These are phyloP conservation scores for Xylaria scruposa DNA, from an alignment of 495 filamentous ascomycete species.

Conservation along the genomic window DNA sequence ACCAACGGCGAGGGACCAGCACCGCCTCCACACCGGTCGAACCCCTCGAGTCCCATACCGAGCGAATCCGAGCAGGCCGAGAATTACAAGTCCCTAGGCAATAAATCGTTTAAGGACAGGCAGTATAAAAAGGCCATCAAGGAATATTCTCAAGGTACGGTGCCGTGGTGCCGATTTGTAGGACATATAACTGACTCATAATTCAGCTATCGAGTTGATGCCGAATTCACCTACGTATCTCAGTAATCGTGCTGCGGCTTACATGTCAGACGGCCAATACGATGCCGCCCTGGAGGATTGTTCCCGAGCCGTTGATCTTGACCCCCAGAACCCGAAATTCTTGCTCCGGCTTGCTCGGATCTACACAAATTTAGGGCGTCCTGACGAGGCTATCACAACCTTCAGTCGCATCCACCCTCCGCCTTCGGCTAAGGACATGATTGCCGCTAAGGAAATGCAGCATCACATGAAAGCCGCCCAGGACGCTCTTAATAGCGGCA, in stretches of 20 bases:
- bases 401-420: constrained; percentile 74
- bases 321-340: constrained; percentile 83
- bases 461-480: constrained; percentile 82
- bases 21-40: constrained; percentile 79
- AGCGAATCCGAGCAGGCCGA: constrained; percentile 75
- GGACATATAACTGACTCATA: constrained; percentile 25
- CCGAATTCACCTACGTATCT: constrained; percentile 85
- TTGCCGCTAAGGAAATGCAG: constrained; percentile 80
- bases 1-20: constrained; percentile 63
- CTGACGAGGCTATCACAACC: constrained; percentile 84
- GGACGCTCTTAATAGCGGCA: constrained; percentile 72
- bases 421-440: constrained; percentile 81
- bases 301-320: constrained; percentile 76
- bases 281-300: constrained; percentile 84
- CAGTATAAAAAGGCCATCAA: constrained; percentile 85
- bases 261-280: constrained; percentile 82
- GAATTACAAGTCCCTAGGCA: constrained; percentile 87
- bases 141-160: constrained; percentile 90
- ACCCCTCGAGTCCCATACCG: constrained; percentile 64
- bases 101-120: constrained; percentile 93
- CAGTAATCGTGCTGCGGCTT: constrained; percentile 92
- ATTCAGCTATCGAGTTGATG: constrained; percentile 78
- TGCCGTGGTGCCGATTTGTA: background rate
- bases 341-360: constrained; percentile 87
- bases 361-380: constrained; percentile 82